phyloP scores from a whole-genome alignment of 164 flowering plant species.

The Sextonia rubra region DNA sequence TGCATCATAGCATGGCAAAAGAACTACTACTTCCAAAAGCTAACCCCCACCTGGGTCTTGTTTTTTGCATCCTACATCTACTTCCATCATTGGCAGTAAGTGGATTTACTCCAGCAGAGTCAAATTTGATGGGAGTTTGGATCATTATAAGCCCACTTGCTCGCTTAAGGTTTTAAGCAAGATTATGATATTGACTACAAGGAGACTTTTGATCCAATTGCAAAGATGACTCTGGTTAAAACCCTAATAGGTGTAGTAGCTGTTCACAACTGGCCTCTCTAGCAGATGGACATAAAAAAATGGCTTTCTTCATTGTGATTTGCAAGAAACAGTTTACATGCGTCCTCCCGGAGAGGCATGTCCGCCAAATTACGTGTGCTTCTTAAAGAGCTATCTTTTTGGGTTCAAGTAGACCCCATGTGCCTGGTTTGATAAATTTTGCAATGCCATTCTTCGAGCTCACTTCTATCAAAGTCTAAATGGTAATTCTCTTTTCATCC shows the following conservation, averaged over 20 bases:
- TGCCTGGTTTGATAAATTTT: neutral
- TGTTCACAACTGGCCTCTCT: neutral
- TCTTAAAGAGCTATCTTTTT: neutral
- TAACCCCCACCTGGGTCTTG: neutral
- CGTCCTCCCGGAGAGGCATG: neutral
- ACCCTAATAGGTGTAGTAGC: neutral
- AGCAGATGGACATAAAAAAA: neutral
- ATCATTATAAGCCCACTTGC: neutral
- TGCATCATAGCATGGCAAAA: too few species aligned
- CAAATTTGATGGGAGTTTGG: neutral
- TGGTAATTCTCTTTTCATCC: neutral
- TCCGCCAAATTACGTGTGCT: neutral
- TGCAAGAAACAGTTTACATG: neutral
- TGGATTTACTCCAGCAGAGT: neutral
- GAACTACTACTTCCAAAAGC: neutral
- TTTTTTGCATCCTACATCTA: too few species aligned
- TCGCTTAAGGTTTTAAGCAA: neutral
- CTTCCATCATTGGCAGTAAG: too few species aligned
- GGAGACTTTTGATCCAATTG: neutral
- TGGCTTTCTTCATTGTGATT: neutral
- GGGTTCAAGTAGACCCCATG: neutral
- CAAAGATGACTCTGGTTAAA: neutral
- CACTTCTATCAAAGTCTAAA: neutral
- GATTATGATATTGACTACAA: neutral
- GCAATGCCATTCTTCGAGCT: neutral